A percentile compares a stretch with the other conserved stretches of the same genome.
These are phyloP conservation scores for Tricholoma saponaceum DNA, from an alignment of 768 basidiomycete genomes.

Conservation along the genomic window DNA sequence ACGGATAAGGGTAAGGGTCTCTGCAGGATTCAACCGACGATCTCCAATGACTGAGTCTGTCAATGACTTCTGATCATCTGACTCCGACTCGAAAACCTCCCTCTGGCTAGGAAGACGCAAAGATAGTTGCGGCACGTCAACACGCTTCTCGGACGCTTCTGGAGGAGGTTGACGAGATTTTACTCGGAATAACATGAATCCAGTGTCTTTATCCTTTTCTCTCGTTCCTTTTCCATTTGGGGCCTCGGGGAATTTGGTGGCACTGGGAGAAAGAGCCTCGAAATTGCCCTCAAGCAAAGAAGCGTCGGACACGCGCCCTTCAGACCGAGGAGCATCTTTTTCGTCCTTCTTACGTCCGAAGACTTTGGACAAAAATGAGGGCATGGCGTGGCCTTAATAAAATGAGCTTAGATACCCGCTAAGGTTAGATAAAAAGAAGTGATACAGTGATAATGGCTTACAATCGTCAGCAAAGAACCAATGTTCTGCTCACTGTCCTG, in stretches of 20 bases:
- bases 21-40: constrained; percentile 54
- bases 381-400: constrained; percentile 38
- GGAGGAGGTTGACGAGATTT: constrained; percentile 39
- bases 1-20: constrained; percentile 61
- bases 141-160: constrained; percentile 30
- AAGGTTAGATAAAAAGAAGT: background rate
- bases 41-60: constrained; percentile 54
- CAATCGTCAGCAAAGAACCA: constrained; percentile 1
- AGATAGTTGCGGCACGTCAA: constrained; percentile 52
- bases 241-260: constrained; percentile 35
- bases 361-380: constrained; percentile 75
- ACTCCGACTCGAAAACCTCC: constrained; percentile 58
- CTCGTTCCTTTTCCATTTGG: constrained; percentile 23
- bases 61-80: constrained; percentile 41
- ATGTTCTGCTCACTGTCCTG: background rate
- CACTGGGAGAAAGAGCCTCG: constrained; percentile 58
- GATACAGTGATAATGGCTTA: background rate
- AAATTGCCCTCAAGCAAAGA: constrained; percentile 71
- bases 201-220: constrained; percentile 37
- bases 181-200: constrained; percentile 47
- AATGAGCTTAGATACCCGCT: constrained; percentile 7
- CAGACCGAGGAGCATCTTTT: constrained; percentile 33
- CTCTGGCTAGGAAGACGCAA: constrained; percentile 56
- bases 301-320: constrained; percentile 32
- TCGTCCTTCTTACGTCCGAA: constrained; percentile 71